These are phyloP conservation scores for Saccharomyces pastorianus DNA, from an alignment of 1,139 yeast genomes.

Conservation along the genomic window DNA sequence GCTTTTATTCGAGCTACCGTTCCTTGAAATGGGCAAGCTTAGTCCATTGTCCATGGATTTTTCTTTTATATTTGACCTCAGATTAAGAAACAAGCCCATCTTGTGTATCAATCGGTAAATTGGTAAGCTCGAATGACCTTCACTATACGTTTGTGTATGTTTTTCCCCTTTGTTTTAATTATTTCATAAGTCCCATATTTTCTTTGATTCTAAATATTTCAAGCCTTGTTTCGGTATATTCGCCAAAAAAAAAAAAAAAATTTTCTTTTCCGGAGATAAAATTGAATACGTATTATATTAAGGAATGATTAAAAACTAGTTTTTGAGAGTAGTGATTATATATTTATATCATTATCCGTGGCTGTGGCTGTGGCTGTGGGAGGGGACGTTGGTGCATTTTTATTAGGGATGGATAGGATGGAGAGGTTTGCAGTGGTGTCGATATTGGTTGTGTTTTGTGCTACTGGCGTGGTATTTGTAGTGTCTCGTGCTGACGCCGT, in stretches of 20 bases:
- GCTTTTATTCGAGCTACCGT: not conserved
- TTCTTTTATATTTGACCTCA: not conserved
- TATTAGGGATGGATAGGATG: not conserved
- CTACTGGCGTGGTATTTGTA: not conserved
- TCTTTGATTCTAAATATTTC: not conserved
- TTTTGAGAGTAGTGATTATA: not conserved
- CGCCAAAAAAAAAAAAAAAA: not conserved
- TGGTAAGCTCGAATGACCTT: not conserved
- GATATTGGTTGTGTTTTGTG: not conserved
- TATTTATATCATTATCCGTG: not conserved
- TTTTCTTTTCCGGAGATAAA: not conserved
- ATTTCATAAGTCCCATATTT: not conserved
- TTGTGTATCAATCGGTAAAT: not conserved
- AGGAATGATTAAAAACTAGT: not conserved
- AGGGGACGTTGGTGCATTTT: not conserved
- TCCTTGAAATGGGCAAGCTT: not conserved
- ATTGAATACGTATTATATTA: not conserved
- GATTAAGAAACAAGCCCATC: not conserved
- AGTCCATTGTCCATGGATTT: not conserved
- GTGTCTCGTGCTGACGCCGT: constrained; percentile 1
- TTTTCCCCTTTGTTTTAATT: not conserved
- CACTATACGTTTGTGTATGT: not conserved
- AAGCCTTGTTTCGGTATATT: not conserved
- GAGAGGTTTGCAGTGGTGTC: not conserved
- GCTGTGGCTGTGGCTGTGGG: not conserved